phyloP scores from a whole-genome alignment of 805 yeast species.

The Candida fluviatilis region DNA sequence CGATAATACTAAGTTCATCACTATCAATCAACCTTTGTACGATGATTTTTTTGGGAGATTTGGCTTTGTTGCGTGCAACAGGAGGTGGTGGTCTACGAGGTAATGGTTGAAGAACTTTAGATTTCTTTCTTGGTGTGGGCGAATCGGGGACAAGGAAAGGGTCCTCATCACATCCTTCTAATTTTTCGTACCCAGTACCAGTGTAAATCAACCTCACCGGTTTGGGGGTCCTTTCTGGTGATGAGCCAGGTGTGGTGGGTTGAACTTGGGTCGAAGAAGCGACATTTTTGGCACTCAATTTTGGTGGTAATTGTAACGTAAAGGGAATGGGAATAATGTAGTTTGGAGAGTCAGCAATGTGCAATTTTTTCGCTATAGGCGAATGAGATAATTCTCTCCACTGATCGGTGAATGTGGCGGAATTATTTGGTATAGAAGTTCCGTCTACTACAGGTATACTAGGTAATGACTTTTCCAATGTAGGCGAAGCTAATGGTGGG shows the following conservation, averaged over 20 bases:
- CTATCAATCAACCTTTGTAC: constrained; percentile 17
- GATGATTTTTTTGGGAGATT: constrained; percentile 19
- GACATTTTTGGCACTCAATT: constrained; percentile 27
- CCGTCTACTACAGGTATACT: constrained; percentile 22
- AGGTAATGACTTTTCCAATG: constrained; percentile 18
- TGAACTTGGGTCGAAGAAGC: background rate
- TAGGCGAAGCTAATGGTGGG: constrained; percentile 14
- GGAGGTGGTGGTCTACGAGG: constrained; percentile 22
- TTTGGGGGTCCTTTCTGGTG: constrained; percentile 8
- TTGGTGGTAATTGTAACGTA: constrained; percentile 38
- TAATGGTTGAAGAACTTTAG: constrained; percentile 1
- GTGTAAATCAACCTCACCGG: constrained; percentile 25
- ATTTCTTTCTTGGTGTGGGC: constrained; percentile 2
- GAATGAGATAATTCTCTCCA: constrained; percentile 27
- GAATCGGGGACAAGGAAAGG: background rate
- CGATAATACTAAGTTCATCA: constrained; percentile 41
- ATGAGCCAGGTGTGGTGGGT: constrained; percentile 12
- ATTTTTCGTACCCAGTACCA: constrained; percentile 33
- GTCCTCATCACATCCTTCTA: constrained; percentile 22
- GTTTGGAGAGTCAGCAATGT: constrained; percentile 20
- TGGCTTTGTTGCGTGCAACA: constrained; percentile 20
- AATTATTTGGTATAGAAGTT: constrained; percentile 20
- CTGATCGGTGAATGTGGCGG: constrained; percentile 18
- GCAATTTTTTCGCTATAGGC: constrained; percentile 33
- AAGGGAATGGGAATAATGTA: constrained; percentile 42